phyloP scores from a whole-genome alignment of 129 eudicot species.

The Artemisia annua region DNA sequence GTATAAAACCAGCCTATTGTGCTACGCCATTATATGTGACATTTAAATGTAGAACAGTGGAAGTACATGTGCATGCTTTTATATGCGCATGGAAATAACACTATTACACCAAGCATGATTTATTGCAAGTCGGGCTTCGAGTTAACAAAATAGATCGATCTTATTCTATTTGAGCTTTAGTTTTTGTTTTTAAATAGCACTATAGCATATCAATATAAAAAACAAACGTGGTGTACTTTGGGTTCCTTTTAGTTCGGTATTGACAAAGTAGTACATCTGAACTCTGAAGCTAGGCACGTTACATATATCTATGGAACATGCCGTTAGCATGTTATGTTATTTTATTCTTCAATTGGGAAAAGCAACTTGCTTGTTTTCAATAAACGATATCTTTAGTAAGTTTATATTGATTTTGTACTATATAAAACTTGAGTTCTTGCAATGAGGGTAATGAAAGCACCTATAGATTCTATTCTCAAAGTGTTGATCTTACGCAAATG shows the following conservation, averaged over 20 bases:
- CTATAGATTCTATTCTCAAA: too few relatives aligned
- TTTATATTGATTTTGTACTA: too few relatives aligned
- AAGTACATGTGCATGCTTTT: too few relatives aligned
- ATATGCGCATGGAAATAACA: neutral
- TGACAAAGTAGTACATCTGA: conserved; percentile 1
- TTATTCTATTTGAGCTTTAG: neutral
- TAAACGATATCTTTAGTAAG: neutral
- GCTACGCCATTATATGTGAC: too few relatives aligned
- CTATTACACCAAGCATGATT: neutral
- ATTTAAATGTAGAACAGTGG: too few relatives aligned
- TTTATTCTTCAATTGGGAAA: conserved; percentile 14
- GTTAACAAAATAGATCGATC: neutral
- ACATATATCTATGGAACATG: conserved; percentile 13
- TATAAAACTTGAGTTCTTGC: too few relatives aligned
- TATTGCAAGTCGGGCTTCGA: neutral
- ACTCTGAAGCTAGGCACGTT: conserved; percentile 3
- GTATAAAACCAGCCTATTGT: too few relatives aligned
- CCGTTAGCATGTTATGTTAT: conserved; percentile 13
- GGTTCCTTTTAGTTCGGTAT: conserved; percentile 9
- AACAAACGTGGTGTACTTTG: conserved; percentile 5
- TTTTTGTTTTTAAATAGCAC: neutral
- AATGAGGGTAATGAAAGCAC: too few relatives aligned
- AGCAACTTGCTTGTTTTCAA: conserved; percentile 1
- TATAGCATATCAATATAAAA: conserved; percentile 6
- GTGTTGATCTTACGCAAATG: too few relatives aligned